phyloP scores from a whole-genome alignment of 306 rosid species.

The Neltuma alba region DNA sequence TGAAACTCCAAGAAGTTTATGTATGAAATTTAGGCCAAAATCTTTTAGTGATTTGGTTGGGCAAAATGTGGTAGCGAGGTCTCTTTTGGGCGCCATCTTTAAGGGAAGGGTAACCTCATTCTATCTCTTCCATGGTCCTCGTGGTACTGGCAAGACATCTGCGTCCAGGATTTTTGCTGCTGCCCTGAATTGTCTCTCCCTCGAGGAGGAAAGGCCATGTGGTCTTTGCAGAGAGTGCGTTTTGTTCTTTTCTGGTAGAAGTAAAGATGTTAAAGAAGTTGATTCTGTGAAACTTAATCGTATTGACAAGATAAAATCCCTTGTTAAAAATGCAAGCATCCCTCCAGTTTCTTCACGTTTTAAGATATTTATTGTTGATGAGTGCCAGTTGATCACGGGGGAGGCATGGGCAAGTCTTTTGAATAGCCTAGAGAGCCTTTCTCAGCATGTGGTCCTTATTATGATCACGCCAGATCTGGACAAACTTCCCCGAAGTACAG shows the following conservation, averaged over 20 bases:
- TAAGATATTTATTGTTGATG: conserved; percentile 85
- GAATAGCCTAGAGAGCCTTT: conserved; percentile 60
- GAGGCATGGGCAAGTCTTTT: conserved; percentile 74
- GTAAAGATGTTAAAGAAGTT: conserved; percentile 73
- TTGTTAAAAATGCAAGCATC: conserved; percentile 58
- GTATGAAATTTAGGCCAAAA: conserved; percentile 75
- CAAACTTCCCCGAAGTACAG: conserved; percentile 67
- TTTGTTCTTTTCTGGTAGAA: conserved; percentile 69
- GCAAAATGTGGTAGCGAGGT: conserved; percentile 74
- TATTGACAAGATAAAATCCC: conserved; percentile 63
- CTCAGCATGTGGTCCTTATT: conserved; percentile 69
- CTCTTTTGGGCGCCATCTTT: conserved; percentile 74
- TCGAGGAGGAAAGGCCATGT: conserved; percentile 66
- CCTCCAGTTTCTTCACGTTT: conserved; percentile 69
- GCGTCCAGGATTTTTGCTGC: conserved; percentile 84
- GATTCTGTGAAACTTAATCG: conserved; percentile 75
- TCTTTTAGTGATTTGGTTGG: conserved; percentile 82
- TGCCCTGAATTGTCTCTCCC: conserved; percentile 75
- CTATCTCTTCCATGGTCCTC: conserved; percentile 84
- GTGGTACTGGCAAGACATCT: conserved; percentile 90
- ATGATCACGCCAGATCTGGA: conserved; percentile 81
- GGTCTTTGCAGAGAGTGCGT: conserved; percentile 74
- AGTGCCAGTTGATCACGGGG: conserved; percentile 69
- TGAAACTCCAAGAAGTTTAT: conserved; percentile 68
- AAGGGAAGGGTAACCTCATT: conserved; percentile 69